Percentiles rank a stretch among this genome's conserved stretches.
Conservation (phyloP, 805 yeast species). For the Sungouiella blattae region DNA sequence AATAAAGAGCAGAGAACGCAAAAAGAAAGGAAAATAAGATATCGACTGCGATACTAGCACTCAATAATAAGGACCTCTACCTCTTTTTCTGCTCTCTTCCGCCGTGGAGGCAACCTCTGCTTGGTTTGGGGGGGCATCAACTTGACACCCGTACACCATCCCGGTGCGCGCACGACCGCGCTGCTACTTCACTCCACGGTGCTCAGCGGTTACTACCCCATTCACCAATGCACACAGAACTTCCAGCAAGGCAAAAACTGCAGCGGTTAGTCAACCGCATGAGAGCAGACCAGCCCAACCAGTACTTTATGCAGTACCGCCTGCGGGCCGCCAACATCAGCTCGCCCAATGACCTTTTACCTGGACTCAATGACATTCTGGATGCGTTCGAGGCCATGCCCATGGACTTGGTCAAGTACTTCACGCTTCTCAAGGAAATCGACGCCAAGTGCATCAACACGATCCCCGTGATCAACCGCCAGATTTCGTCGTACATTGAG, state of each 20-base stretch:
- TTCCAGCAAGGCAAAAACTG: conserved; percentile 32
- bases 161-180: neutral
- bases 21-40: no score
- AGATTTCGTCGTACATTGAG: conserved; percentile 47
- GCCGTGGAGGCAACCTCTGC: no score
- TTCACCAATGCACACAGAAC: conserved; percentile 17
- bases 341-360: conserved; percentile 42
- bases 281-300: conserved; percentile 18
- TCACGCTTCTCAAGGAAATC: conserved; percentile 85
- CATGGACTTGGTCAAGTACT: conserved; percentile 72
- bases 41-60: no score
- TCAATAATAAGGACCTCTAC: no score
- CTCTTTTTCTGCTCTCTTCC: no score
- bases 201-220: neutral
- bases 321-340: conserved; percentile 30
- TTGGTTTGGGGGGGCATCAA: no score
- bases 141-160: no score
- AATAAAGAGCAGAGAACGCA: no score
- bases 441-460: conserved; percentile 88
- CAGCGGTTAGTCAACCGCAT: conserved; percentile 26
- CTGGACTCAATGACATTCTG: conserved; percentile 87
- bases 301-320: conserved; percentile 33
- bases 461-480: conserved; percentile 60
- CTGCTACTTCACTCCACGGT: neutral
- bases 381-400: conserved; percentile 94